phyloP scores from a whole-genome alignment of 257 asterid species.

The Ajuga chamaepitys region DNA sequence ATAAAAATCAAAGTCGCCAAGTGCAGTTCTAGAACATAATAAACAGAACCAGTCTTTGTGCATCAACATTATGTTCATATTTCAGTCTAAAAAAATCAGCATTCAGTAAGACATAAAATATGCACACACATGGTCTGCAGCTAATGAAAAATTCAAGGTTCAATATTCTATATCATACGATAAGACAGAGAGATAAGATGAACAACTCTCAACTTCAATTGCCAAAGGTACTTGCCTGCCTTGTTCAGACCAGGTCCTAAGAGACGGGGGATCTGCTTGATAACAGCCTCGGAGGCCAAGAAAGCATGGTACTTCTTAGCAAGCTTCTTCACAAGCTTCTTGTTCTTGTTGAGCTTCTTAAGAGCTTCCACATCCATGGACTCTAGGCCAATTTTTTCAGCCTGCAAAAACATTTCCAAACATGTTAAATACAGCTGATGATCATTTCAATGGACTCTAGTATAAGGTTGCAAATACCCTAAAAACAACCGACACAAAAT shows the following conservation, averaged over 20 bases:
- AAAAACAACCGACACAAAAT: neutral
- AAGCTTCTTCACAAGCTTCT: conserved; percentile 55
- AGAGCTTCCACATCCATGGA: conserved; percentile 62
- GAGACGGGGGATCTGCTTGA: conserved; percentile 56
- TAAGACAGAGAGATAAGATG: neutral
- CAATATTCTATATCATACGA: neutral
- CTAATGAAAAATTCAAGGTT: too few species aligned
- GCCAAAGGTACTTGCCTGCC: conserved; percentile 43
- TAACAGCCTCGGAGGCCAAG: conserved; percentile 52
- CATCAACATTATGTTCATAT: neutral
- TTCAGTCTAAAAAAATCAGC: neutral
- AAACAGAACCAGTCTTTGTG: neutral
- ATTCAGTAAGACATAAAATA: neutral
- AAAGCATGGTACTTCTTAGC: conserved; percentile 56
- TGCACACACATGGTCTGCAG: neutral
- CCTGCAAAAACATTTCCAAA: conserved; percentile 21
- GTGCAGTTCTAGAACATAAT: too few species aligned
- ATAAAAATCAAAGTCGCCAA: neutral
- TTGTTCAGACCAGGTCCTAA: conserved; percentile 54
- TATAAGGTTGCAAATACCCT: neutral
- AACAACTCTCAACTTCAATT: neutral
- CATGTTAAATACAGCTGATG: neutral
- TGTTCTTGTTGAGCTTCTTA: conserved; percentile 52
- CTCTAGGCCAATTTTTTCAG: conserved; percentile 45
- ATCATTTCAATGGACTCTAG: neutral